Conservation (phyloP, 176 grass and related monocot genomes). For the Carex myosuroides region DNA sequence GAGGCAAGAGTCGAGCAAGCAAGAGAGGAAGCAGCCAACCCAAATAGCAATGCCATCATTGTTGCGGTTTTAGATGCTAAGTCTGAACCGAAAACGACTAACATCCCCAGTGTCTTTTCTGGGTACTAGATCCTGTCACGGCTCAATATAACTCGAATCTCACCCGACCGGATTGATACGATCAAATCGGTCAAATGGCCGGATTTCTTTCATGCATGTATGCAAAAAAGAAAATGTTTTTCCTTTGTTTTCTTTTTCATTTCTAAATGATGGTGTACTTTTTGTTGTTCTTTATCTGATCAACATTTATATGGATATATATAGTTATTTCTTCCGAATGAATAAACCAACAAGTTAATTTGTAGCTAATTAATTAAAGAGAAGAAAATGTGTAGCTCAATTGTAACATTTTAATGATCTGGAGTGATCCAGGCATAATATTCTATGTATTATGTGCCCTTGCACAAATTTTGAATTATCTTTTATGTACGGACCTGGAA, state of each 20-base stretch:
- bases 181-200: neutral
- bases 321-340: neutral
- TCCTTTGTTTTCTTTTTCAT: neutral
- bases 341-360: neutral
- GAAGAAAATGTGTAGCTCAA: neutral
- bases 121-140: neutral
- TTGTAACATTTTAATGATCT: neutral
- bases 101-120: neutral
- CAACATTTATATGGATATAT: neutral
- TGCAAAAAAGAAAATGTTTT: neutral
- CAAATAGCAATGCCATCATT: neutral
- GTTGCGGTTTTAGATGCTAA: neutral
- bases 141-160: neutral
- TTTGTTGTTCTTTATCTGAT: neutral
- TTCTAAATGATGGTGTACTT: neutral
- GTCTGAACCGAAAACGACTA: neutral
- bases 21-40: neutral
- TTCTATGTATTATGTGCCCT: neutral
- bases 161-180: neutral
- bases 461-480: neutral
- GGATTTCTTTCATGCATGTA: neutral
- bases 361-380: neutral
- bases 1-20: slow-evolving; percentile 7
- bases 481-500: neutral
- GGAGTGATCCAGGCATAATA: neutral